Base-by-base conservation (phyloP, 2,329 filamentous ascomycete genomes). In the Moelleriella libera region DNA sequence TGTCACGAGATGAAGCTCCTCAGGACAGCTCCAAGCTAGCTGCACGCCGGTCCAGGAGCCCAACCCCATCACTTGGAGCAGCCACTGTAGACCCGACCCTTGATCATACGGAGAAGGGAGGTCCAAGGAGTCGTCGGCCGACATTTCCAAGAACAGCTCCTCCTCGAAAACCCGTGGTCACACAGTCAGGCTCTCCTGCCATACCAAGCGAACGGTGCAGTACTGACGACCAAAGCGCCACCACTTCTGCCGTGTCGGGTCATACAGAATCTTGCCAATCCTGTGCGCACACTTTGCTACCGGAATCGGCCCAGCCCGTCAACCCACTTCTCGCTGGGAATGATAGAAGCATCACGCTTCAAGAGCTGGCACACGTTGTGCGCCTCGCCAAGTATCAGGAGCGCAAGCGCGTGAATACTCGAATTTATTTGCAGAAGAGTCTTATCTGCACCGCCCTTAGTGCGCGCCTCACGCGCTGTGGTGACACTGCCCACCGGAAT, bases 321-420 rank as follows among this genome's bases (percentile, higher is more conserved):
- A 83, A 83, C 59, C 65, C 75, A 11, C 72, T 75, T 53, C 62
- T 82, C 48, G 70, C 75, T 45, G 71, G 75, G 39, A 77, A 83
- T 51, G 72, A 71, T 46, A 78, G 83, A 43, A 76, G 78, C 49
- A 86, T 83, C 43, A 83, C 81, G 11, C 70, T 90, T 51, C 80
- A 85, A 58, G 84, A 89, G 64, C 76, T 90, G 54, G 84, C 84
- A 46, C 84, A 88, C 62, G 66, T 89, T 56, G 83, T 88, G 53
- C 80, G 84, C 51, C 70, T 88, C 52, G 84, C 84, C 60, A 84
- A 82, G 58, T 88, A 88, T 62, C 85, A 90, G 65, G 82, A 87
- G 71, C 83, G 83, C 70, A 85, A 86, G 71, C 79, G 84, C 66
- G 73, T 76, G 53, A 82, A 83, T 59, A 84, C 82, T 43, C 76